phyloP scores from a whole-genome alignment of 176 grass and related monocot species.

The sorghum (Sorghum bicolor) region Sorghum_bicolor_NCBIv3 NC_012872.2:2192501-2193000 shows the following conservation, averaged over 20 bases:
- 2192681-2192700: background rate
- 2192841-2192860: background rate
- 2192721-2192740: background rate
- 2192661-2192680: background rate
- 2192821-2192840: background rate
- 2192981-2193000: too few relatives aligned
- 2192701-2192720: background rate
- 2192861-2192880: background rate
- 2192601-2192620: background rate
- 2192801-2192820: background rate
- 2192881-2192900: too few relatives aligned
- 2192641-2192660: conserved; percentile 8
- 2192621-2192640: background rate
- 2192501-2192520: conserved; percentile 28
- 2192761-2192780: background rate
- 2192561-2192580: background rate
- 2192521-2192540: conserved; percentile 19
- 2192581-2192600: background rate
- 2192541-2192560: background rate
- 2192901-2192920: too few relatives aligned
- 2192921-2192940: too few relatives aligned
- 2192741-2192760: background rate
- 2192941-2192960: too few relatives aligned
- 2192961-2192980: too few relatives aligned
- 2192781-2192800: background rate